Conservation (phyloP, 192 early-diverging fungal species). For the Coemansia sp. region DNA sequence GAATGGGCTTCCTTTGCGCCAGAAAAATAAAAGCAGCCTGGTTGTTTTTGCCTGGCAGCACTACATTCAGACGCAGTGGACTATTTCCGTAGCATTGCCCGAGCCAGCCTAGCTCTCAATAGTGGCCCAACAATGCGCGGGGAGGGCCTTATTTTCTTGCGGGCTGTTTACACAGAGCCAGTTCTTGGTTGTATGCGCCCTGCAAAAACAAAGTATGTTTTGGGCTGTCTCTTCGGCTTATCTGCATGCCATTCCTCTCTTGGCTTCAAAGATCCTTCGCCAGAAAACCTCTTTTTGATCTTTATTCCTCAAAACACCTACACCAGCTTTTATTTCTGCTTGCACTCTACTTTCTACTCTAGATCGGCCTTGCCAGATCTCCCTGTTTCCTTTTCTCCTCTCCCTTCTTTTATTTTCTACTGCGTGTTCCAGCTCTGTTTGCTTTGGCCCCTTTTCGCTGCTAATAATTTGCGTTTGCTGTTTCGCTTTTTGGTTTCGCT, state of each 20-base stretch:
- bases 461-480: too few relatives aligned
- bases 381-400: constrained; percentile 8
- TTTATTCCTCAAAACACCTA: too few relatives aligned
- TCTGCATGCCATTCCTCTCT: constrained; percentile 4
- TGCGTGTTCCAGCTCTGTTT: not conserved
- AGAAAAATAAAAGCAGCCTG: constrained; percentile 1
- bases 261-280: not conserved
- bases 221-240: not conserved
- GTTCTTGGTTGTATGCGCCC: too few relatives aligned
- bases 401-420: not conserved
- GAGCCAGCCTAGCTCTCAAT: not conserved
- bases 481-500: too few relatives aligned
- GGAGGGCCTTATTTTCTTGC: not conserved
- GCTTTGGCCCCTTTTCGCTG: not conserved
- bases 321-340: not conserved
- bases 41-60: not conserved
- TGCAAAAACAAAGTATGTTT: too few relatives aligned
- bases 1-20: not conserved
- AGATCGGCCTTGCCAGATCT: constrained; percentile 10
- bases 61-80: constrained; percentile 4
- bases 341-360: constrained; percentile 4
- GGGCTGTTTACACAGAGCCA: constrained; percentile 4
- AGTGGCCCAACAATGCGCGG: constrained; percentile 14
- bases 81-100: not conserved
- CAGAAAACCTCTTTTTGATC: too few relatives aligned